Base-by-base conservation (phyloP, 805 yeast genomes). In the Spathaspora sp. region DNA sequence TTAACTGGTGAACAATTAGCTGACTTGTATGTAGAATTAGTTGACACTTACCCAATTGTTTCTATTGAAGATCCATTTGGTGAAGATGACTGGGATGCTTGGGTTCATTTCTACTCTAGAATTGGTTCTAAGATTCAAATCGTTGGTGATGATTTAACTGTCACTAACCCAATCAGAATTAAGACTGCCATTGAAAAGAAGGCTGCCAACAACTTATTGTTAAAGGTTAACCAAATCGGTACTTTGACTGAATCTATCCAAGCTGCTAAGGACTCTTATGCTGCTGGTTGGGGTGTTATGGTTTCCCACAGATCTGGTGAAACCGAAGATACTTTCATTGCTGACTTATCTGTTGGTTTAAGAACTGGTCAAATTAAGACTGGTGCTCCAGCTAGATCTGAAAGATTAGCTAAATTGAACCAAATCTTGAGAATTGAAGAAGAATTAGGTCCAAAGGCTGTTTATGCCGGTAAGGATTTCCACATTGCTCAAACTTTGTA, bases 241-340 rank as follows among this genome's bases (percentile, higher is more conserved):
- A 80, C 97, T 63, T 80, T 93, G 67, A 75, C 96, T 65, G 99
- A 93, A 84, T 89, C 98, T 60, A 91, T 93, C 78, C 82, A 90
- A 76, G 97, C 98, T 69, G 97, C 98, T 69, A 78, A 88, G 75
- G 94, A 88, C 77, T 89, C 98, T 54, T 92, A 84, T 80, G 86
- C 84, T 60, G 97, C 97, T 60, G 90, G 90, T 72, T 93, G 99
- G 99, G 97, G 97, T 83, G 97, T 92, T 72, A 92, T 93, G 97
- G 98, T 94, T 68, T 92, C 97, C 69, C 99, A 93, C 90, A 91
- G 99, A 86, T 92, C 97, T 66, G 99, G 99, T 81, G 99, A 93
- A 85, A 92, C 97, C 63, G 99, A 94, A 82, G 99, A 94, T 80
- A 87, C 96, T 69, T 86, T 89, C 82, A 93, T 93, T 76, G 98